Evolutionary conservation across 1,284 basidiomycete species (phyloP).

Genomic region (Schizophyllum amplum): DNA sequence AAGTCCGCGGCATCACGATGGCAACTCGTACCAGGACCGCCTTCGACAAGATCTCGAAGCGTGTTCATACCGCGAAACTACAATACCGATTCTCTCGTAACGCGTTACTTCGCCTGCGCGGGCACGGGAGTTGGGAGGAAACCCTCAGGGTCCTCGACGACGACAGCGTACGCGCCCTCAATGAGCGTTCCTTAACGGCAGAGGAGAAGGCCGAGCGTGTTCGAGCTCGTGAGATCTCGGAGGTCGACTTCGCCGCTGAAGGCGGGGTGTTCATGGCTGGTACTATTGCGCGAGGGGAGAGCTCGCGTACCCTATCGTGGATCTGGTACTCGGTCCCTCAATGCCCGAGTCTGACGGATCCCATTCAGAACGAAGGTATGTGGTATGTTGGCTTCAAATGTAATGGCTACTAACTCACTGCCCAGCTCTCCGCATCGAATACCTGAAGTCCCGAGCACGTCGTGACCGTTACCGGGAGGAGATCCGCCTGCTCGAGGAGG

Average conservation of each 20-base stretch:
- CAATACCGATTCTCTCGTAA: slow-evolving; percentile 8
- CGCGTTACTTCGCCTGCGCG: slow-evolving; percentile 1
- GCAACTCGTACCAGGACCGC: slow-evolving; percentile 18
- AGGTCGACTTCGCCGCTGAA: not conserved
- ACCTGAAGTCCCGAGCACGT: too few species aligned
- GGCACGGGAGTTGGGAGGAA: slow-evolving; percentile 5
- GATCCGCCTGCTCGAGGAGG: too few species aligned
- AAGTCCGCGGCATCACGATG: slow-evolving; percentile 17
- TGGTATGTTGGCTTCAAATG: too few species aligned
- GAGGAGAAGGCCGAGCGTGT: slow-evolving; percentile 6
- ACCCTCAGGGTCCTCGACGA: slow-evolving; percentile 2
- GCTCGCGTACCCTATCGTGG: not conserved
- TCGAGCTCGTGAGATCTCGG: not conserved
- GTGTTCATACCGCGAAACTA: slow-evolving; percentile 1
- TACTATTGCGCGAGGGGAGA: not conserved
- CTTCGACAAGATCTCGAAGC: not conserved
- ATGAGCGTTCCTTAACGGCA: slow-evolving; percentile 5
- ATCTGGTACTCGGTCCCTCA: slow-evolving; percentile 1
- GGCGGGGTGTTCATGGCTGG: not conserved
- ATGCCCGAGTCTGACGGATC: not conserved
- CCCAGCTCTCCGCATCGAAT: too few species aligned
- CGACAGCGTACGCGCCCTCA: slow-evolving; percentile 7
- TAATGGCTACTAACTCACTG: too few species aligned
- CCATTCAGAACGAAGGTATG: not conserved
- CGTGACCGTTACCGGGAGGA: too few species aligned